These are phyloP conservation scores for Corchorus capsularis DNA, from an alignment of 345 rosid genomes.

Conservation along the genomic window DNA sequence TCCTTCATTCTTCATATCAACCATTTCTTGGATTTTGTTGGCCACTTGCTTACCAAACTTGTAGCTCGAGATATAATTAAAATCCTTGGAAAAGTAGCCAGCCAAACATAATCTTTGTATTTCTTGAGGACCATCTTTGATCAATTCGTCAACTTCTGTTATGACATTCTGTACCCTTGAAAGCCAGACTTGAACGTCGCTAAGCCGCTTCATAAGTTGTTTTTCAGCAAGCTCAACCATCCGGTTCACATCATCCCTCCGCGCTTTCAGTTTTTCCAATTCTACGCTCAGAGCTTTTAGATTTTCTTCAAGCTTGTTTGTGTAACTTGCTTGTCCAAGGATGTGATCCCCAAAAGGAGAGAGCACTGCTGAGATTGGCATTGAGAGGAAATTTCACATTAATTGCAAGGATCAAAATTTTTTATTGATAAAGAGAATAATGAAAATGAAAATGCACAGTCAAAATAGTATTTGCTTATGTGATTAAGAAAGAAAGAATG, in stretches of 20 bases:
- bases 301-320: neutral
- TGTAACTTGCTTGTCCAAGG: neutral
- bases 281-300: neutral
- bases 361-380: neutral
- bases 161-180: conserved; percentile 26
- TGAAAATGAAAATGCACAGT: too few relatives aligned
- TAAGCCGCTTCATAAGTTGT: conserved; percentile 31
- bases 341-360: neutral
- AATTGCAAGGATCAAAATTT: too few relatives aligned
- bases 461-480: too few relatives aligned
- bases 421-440: too few relatives aligned
- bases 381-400: neutral
- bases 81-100: neutral
- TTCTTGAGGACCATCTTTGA: neutral
- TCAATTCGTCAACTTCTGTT: conserved; percentile 34
- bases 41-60: conserved; percentile 31
- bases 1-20: conserved; percentile 11
- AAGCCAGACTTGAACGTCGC: conserved; percentile 34
- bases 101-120: conserved; percentile 14
- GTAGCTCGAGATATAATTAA: neutral
- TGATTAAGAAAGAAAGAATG: too few relatives aligned
- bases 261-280: conserved; percentile 22
- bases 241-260: conserved; percentile 29
- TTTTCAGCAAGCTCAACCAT: conserved; percentile 36
- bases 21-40: conserved; percentile 30